Conservation (phyloP, 768 basidiomycete genomes). For the Thelephora ganbajun region DNA sequence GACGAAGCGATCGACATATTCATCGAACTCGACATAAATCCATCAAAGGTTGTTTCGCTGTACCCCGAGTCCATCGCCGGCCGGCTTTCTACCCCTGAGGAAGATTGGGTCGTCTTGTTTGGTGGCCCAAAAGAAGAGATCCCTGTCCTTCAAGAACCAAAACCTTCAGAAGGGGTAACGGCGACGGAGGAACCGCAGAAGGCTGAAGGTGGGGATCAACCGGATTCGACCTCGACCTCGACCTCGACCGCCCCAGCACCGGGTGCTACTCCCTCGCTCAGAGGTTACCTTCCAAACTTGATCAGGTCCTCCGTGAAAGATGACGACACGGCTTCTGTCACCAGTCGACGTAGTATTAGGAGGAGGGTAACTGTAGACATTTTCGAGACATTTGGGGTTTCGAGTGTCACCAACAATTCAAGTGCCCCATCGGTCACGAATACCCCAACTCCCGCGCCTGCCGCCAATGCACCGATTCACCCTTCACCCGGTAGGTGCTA, state of each 20-base stretch:
- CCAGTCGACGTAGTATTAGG: constrained; percentile 19
- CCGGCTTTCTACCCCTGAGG: constrained; percentile 50
- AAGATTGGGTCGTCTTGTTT: constrained; percentile 70
- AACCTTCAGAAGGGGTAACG: constrained; percentile 8
- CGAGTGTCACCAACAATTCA: neutral
- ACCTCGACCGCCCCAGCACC: too few species aligned
- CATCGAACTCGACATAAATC: constrained; percentile 79
- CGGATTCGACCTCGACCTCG: neutral
- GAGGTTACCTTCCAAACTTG: neutral
- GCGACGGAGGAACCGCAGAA: constrained; percentile 16
- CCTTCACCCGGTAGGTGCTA: neutral
- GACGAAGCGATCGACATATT: constrained; percentile 78
- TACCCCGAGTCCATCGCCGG: constrained; percentile 79
- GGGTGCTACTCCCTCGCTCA: neutral
- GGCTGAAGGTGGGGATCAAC: constrained; percentile 6
- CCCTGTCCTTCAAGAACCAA: constrained; percentile 1
- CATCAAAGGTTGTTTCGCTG: constrained; percentile 84
- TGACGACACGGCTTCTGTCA: constrained; percentile 47
- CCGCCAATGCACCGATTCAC: too few species aligned
- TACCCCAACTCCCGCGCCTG: too few species aligned
- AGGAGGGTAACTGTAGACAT: constrained; percentile 7
- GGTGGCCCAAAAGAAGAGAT: constrained; percentile 44
- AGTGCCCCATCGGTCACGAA: neutral
- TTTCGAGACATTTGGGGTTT: constrained; percentile 9
- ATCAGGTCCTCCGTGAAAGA: constrained; percentile 30